Base-by-base conservation (phyloP, 371 early-diverging fungal species). In the Coemansia sp. region DNA sequence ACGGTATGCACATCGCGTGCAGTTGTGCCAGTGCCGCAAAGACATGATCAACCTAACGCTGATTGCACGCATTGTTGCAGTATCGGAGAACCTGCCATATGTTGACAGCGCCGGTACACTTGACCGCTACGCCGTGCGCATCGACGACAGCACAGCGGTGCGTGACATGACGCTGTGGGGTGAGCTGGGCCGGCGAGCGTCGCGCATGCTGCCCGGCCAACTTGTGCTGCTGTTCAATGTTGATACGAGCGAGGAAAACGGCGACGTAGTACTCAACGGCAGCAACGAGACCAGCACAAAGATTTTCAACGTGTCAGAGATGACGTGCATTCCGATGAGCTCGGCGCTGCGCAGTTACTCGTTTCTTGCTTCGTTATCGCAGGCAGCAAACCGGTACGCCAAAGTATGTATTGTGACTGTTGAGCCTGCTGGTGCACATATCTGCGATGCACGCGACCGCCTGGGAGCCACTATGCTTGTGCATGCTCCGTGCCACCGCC, bases 121-220 rank as follows among this genome's bases (percentile, higher is more conserved):
- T 5, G 68, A 59, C 39, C 63, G 68, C 40, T 71, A 65, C 27
- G 68, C 62, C 4, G 61, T 72, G 42, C 68, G 72, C 3, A 39
- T 76, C 1, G 62, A 42, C 42, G 72, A 71, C 48, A 61, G 45
- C 14, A 61, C 68, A 0, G 77, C 51, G 0, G 48, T 40, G n/a
- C 37, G 71, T 55, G 71, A 76, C 51, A 54, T 59, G 27, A 76
- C 77, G 3, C 37, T 71, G 50, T 76, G 77, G 77, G 68, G 68
- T 5, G 56, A 59, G 29, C 51, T 71, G 27, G 68, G 72, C 0
- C 52, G 39, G 14, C 71, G 61, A 16, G 65, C 63, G 3, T 40
- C 68, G 3, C 45, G 55, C 14, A 61, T 71, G 53, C 64, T 59
- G n/a, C 71, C 76, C 5, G 76, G 76, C 8, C 76, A 75, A 45